These are phyloP conservation scores for Calocybe cyanea DNA, from an alignment of 768 basidiomycete genomes.

Conservation along the genomic window DNA sequence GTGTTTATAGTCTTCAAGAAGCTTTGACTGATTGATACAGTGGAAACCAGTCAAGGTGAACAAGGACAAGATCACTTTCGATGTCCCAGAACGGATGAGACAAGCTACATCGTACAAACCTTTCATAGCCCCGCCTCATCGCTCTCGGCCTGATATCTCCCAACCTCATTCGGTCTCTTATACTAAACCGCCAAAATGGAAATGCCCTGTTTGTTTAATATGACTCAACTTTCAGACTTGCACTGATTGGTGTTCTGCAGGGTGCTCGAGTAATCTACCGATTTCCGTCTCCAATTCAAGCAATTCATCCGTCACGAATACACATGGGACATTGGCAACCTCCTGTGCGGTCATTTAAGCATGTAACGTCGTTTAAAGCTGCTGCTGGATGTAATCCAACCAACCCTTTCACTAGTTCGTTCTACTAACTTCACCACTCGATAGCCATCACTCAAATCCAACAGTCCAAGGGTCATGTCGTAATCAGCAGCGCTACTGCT, in stretches of 20 bases:
- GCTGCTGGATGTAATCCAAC: constrained; percentile 36
- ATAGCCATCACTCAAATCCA: constrained; percentile 51
- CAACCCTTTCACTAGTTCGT: neutral
- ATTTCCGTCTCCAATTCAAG: neutral
- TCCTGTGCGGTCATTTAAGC: constrained; percentile 15
- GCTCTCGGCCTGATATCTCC: constrained; percentile 11
- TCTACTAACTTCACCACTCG: neutral
- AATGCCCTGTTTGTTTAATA: constrained; percentile 4
- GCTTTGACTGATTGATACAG: neutral
- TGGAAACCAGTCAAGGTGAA: constrained; percentile 17
- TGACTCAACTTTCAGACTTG: neutral
- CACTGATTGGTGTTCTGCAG: neutral
- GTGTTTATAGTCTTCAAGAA: neutral
- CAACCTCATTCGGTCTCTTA: neutral
- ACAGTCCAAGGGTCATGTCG: constrained; percentile 38
- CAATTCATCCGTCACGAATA: constrained; percentile 6
- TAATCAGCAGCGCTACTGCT: constrained; percentile 41
- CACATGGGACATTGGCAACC: constrained; percentile 4
- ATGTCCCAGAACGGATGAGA: constrained; percentile 5
- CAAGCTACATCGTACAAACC: constrained; percentile 10
- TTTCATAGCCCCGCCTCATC: constrained; percentile 5
- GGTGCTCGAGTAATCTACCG: constrained; percentile 1
- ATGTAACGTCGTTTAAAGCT: constrained; percentile 33
- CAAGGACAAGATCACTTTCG: constrained; percentile 10
- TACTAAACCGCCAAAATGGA: constrained; percentile 13